Base-by-base conservation (phyloP, 441 rosid species). In the Pelargonium myrrhifolium region DNA sequence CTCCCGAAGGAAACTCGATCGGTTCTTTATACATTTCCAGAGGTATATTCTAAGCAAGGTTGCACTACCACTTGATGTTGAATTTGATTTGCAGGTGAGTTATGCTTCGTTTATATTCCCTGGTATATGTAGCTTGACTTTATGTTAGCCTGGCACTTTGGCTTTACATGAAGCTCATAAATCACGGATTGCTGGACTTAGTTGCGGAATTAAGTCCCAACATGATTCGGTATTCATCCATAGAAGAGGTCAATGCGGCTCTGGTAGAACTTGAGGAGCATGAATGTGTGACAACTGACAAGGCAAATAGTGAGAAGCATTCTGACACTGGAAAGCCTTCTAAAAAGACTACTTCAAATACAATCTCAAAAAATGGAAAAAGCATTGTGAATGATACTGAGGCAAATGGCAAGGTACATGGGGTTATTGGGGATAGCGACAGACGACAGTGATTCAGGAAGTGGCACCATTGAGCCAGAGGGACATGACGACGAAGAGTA, bases 1-100 rank as follows among this genome's bases (percentile, higher is more conserved):
- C 71, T 92, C 98, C 62, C 90, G 85, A 85, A 90, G 93, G 87
- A 92, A 90, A 76, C 98, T 95, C 73, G 92, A 95, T 80, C 86
- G 89, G 11, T 95, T 95, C 79, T 73, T 95, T 77, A 82, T 87
- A 71, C 93, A 89, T 76, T 95, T 95, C 80, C 99, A 92, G 86
- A 82, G 97, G 73, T 95, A 92, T 70, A 84, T 86, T 78, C 92
- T 95, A 72, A 83, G 86, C 89, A 95, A 95, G 77, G 92, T 90
- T 71, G 79, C 75, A 26, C 79, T 87, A 40, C 98, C 97, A 0
- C 84, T 92, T 71, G 99, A 95, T 81, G 69, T 92, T 73, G 99
- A 95, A 83, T 95, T 95, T 78, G 99, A 95, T 74, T 76, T 86
- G 71, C 93, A 88, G 90, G 93, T 87, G 31, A 62, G 90, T 77